Evolutionary conservation across 1,284 basidiomycete species (phyloP).

Genomic region (Trichosporon faecale): DNA sequence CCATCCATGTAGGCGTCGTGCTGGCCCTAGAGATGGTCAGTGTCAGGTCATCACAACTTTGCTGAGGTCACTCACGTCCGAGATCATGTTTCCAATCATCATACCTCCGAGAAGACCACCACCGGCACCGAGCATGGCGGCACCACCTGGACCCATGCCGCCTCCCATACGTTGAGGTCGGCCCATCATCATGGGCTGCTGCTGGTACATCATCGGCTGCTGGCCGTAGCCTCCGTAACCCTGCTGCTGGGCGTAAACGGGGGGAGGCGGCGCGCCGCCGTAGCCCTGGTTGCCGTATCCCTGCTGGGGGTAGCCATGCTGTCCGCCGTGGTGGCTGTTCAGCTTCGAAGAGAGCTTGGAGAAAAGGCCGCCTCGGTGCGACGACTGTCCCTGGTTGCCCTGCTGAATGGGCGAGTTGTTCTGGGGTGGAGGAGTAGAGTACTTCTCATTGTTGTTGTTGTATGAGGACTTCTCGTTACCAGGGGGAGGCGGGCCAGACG

Average conservation of each 20-base stretch:
- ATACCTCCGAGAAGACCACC: slow-evolving; percentile 51
- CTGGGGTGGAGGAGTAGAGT: slow-evolving; percentile 5
- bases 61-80: slow-evolving; percentile 30
- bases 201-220: slow-evolving; percentile 23
- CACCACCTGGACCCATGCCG: slow-evolving; percentile 12
- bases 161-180: neutral
- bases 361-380: slow-evolving; percentile 40
- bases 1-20: slow-evolving; percentile 42
- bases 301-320: slow-evolving; percentile 31
- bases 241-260: slow-evolving; percentile 15
- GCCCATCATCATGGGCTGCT: slow-evolving; percentile 8
- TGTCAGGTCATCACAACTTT: neutral
- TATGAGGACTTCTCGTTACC: slow-evolving; percentile 2
- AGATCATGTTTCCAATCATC: slow-evolving; percentile 48
- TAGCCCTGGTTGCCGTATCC: slow-evolving; percentile 28
- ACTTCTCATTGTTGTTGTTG: slow-evolving; percentile 20
- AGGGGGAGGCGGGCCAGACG: slow-evolving; percentile 44
- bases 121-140: slow-evolving; percentile 43
- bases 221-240: slow-evolving; percentile 24
- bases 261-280: slow-evolving; percentile 15
- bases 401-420: neutral
- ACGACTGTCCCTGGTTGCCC: slow-evolving; percentile 9
- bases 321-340: slow-evolving; percentile 25
- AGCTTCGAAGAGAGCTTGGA: slow-evolving; percentile 38
- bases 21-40: slow-evolving; percentile 3